Evolutionary conservation across 495 filamentous ascomycete species (phyloP), one percentile per base, ranked within the genome.

Genomic region (Massariosphaeria phaeospora): DNA sequence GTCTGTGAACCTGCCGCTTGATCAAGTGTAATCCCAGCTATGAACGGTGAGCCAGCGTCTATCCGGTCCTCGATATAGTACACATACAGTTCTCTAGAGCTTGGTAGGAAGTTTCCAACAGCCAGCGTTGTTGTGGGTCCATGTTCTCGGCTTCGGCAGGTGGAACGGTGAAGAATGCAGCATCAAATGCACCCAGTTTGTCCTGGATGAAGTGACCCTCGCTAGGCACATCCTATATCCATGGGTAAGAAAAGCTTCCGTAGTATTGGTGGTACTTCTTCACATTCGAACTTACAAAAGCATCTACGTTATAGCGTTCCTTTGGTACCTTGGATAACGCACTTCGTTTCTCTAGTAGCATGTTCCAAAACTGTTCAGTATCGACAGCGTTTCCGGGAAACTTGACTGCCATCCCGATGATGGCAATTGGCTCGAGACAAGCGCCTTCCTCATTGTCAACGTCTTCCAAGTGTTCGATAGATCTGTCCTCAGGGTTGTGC

Each of bases 131-230:
- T 23, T 53, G 41, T 1, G 59, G 59, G 31, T 63, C 59, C 43
- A 63, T 17, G 11, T 38, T 18, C 11, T 1, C 30, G 24, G 54
- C 59, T 47, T 64, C 56, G 11, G 34, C 34, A 23, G 2, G 13
- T 20, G 51, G 26, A 13, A 55, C 57, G 11, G 38, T 41, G 35
- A 64, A 64, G 54, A 63, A 63, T 0, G 54, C 40, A 0, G 59
- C 48, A 48, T 63, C 59, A 39, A 63, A 63, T 11, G 27, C 27
- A 23, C 21, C 27, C 3, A 62, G 23, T 29, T 55, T 39, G 12
- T 27, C 5, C n/a, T 12, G 29, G 13, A 56, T 18, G 25, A 47
- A 62, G 21, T 56, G 48, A 8, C 45, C 58, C 7, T 31, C 42
- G 17, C 30, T 41, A n/a, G n/a, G n/a, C n/a, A n/a, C n/a, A n/a